Conservation (phyloP, 805 yeast genomes). For the Maudiozyma bulderi region DNA sequence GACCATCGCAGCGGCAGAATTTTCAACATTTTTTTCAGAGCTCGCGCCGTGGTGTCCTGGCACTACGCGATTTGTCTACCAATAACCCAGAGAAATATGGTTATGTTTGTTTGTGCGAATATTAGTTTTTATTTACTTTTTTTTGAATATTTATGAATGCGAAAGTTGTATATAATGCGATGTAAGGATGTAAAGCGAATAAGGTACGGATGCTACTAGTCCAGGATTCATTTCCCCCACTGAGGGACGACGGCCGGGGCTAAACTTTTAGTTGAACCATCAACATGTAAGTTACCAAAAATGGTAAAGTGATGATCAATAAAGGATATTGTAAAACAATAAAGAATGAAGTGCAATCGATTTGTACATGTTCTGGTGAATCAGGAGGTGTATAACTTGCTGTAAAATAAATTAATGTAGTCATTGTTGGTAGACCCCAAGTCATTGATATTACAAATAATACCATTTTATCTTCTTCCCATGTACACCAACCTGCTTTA, state of each 20-base stretch:
- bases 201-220: too few relatives aligned
- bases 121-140: too few relatives aligned
- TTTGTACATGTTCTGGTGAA: slow-evolving; percentile 36
- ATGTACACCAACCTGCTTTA: slow-evolving; percentile 56
- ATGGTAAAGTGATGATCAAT: slow-evolving; percentile 63
- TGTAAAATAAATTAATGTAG: slow-evolving; percentile 77
- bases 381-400: slow-evolving; percentile 72
- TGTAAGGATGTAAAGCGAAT: too few relatives aligned
- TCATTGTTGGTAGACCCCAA: slow-evolving; percentile 83
- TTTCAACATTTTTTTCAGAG: too few relatives aligned
- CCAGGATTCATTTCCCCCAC: too few relatives aligned
- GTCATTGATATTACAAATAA: slow-evolving; percentile 67
- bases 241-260: neutral
- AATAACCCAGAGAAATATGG: too few relatives aligned
- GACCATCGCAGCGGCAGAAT: too few relatives aligned
- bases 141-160: too few relatives aligned
- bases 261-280: slow-evolving; percentile 27
- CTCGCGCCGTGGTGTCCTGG: too few relatives aligned
- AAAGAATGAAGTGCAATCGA: slow-evolving; percentile 76
- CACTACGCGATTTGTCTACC: too few relatives aligned
- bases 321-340: slow-evolving; percentile 66
- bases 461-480: slow-evolving; percentile 41
- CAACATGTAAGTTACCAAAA: slow-evolving; percentile 35
- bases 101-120: too few relatives aligned
- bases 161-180: too few relatives aligned